Percentiles rank a stretch among this genome's conserved stretches.
Evolutionary conservation across 306 rosid genomes (phyloP).

Genomic region (Fagus sylvatica): DNA sequence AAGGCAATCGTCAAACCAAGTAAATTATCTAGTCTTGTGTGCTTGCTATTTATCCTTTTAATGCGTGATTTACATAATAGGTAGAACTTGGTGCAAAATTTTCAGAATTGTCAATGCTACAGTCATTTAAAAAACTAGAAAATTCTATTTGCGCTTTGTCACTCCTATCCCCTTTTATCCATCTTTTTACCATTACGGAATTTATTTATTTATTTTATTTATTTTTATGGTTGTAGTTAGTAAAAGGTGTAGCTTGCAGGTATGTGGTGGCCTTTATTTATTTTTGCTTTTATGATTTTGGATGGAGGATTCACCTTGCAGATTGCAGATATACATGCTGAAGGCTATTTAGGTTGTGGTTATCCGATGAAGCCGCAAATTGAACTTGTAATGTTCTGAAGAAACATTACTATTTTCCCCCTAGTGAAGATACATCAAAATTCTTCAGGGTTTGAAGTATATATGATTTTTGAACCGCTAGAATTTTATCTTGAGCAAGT

Average conservation of each 20-base stretch:
- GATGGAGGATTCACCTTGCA: neutral
- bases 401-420: neutral
- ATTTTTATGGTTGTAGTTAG: constrained; percentile 3
- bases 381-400: neutral
- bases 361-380: neutral
- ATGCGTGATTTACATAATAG: neutral
- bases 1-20: neutral
- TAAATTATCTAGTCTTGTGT: neutral
- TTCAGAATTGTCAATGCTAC: neutral
- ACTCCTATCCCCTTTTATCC: neutral
- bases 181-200: neutral
- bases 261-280: constrained; percentile 1
- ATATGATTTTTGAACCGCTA: neutral
- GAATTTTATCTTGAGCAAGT: neutral
- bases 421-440: neutral
- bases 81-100: neutral
- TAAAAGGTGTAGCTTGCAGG: neutral
- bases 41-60: neutral
- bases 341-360: neutral
- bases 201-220: neutral
- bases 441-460: neutral
- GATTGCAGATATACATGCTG: neutral
- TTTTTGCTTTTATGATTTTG: neutral
- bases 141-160: neutral
- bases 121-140: neutral